Conservation (phyloP, 177 flowering plant species). For the Telopea speciosissima region DNA sequence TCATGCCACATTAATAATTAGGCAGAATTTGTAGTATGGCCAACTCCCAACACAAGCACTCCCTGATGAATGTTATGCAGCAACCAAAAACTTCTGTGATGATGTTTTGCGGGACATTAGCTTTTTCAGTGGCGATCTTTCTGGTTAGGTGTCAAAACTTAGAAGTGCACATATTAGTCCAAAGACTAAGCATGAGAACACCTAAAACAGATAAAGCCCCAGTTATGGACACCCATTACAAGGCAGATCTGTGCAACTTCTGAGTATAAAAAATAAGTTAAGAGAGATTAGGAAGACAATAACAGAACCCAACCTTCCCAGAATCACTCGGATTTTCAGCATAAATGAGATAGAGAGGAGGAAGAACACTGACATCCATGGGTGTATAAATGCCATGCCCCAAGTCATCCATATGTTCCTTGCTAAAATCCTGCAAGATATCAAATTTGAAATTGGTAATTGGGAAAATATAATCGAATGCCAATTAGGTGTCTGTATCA, state of each 20-base stretch:
- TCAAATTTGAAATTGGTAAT: background rate
- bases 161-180: too few species aligned
- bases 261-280: background rate
- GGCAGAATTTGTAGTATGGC: background rate
- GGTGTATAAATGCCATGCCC: constrained; percentile 82
- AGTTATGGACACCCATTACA: too few species aligned
- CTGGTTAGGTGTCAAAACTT: too few species aligned
- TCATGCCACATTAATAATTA: background rate
- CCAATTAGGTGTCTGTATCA: background rate
- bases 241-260: too few species aligned
- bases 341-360: constrained; percentile 82
- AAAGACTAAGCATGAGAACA: too few species aligned
- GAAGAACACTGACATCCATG: constrained; percentile 73
- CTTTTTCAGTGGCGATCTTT: too few species aligned
- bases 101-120: too few species aligned
- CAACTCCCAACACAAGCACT: background rate
- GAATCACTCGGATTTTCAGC: constrained; percentile 99
- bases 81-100: too few species aligned
- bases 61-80: background rate
- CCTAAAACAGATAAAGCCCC: too few species aligned
- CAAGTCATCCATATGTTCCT: constrained; percentile 70
- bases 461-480: background rate
- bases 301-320: constrained; percentile 59
- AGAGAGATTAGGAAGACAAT: background rate
- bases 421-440: constrained; percentile 65